Evolutionary conservation across 768 basidiomycete genomes (phyloP).

Genomic region (Tricholoma saponaceum): DNA sequence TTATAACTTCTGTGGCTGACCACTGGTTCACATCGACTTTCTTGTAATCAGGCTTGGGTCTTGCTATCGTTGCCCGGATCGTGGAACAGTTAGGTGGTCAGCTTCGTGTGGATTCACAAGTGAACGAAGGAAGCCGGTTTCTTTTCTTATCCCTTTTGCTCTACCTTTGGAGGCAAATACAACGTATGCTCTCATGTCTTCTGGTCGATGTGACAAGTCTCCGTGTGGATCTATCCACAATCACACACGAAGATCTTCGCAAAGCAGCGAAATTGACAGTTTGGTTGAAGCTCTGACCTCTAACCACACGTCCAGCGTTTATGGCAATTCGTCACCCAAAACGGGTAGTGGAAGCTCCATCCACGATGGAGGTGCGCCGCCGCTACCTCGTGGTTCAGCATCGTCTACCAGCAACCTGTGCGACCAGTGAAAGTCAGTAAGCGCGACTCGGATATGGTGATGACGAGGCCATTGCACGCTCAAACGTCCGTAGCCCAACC

Average conservation of each 20-base stretch:
- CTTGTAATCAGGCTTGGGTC: conserved; percentile 49
- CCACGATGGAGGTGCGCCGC: neutral
- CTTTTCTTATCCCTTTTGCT: conserved; percentile 63
- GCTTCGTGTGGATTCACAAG: conserved; percentile 69
- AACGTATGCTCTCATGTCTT: conserved; percentile 8
- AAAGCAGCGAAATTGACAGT: conserved; percentile 33
- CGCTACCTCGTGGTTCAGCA: neutral
- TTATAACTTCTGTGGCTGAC: neutral
- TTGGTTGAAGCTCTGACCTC: conserved; percentile 47
- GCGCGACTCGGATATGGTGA: conserved; percentile 14
- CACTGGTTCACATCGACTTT: neutral
- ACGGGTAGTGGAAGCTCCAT: neutral
- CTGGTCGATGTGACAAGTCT: conserved; percentile 16
- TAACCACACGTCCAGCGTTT: conserved; percentile 19
- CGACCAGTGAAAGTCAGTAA: conserved; percentile 34
- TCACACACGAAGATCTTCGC: conserved; percentile 25
- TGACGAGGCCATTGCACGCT: conserved; percentile 5
- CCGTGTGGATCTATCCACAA: conserved; percentile 17
- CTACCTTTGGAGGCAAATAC: conserved; percentile 22
- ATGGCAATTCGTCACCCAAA: conserved; percentile 7
- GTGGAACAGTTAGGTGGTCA: conserved; percentile 78
- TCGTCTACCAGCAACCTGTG: conserved; percentile 22
- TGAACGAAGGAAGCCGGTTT: conserved; percentile 69
- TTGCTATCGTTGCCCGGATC: conserved; percentile 78
- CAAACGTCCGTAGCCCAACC: neutral